Percentiles rank a stretch among this genome's conserved stretches.
Conservation (phyloP, 2,329 filamentous ascomycete species). For the Coccinonectria pachysandricola region DNA sequence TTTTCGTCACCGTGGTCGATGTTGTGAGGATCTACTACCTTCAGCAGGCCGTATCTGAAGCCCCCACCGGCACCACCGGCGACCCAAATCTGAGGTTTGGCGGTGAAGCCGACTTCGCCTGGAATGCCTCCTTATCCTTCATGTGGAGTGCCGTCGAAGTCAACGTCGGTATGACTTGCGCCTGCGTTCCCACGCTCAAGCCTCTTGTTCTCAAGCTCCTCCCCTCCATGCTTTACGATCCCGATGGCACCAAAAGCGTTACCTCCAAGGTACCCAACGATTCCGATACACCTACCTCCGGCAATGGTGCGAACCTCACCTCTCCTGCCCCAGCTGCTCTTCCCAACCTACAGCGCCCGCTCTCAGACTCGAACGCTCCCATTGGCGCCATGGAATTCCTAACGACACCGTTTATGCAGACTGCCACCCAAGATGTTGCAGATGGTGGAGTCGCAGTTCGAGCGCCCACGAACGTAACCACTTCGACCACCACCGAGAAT, state of each 20-base stretch:
- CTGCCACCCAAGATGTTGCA: constrained; percentile 5
- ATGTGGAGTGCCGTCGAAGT: constrained; percentile 95
- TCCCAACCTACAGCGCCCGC: constrained; percentile 9
- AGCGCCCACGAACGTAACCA: constrained; percentile 24
- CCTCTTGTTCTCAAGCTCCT: constrained; percentile 62
- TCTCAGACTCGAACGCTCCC: constrained; percentile 17
- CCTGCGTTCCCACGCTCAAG: constrained; percentile 86
- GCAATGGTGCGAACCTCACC: constrained; percentile 13
- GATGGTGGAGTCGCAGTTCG: constrained; percentile 6
- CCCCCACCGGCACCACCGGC: constrained; percentile 26
- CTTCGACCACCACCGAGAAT: constrained; percentile 28
- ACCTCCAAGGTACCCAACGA: constrained; percentile 21
- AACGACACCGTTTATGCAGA: constrained; percentile 29
- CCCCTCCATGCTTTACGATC: constrained; percentile 46
- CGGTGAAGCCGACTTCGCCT: constrained; percentile 44
- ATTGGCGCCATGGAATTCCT: constrained; percentile 36
- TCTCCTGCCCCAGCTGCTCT: constrained; percentile 15
- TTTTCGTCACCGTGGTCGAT: constrained; percentile 81
- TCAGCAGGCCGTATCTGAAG: constrained; percentile 54
- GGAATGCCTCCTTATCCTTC: constrained; percentile 73
- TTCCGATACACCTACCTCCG: constrained; percentile 19
- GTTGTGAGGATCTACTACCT: constrained; percentile 85
- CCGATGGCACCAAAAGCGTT: constrained; percentile 29
- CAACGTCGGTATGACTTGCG: constrained; percentile 81
- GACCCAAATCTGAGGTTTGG: constrained; percentile 38